phyloP scores from a whole-genome alignment of 306 rosid genomes.

The Oxytropis ochrocephala region DNA sequence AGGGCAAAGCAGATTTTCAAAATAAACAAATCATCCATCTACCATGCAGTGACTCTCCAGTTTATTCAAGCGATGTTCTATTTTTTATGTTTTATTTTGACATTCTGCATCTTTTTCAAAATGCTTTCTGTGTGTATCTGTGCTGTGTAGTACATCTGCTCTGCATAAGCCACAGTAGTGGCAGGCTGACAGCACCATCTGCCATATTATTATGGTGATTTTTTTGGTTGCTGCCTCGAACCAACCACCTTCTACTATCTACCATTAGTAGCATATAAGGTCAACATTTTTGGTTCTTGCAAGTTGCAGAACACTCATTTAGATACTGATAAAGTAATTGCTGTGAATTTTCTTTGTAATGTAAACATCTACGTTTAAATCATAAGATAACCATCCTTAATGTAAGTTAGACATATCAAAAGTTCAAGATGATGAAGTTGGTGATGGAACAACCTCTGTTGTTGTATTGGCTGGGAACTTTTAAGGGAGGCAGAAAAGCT shows the following conservation, averaged over 20 bases:
- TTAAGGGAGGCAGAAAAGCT: slow-evolving; percentile 94
- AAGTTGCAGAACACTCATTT: too few species aligned
- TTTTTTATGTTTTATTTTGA: not conserved
- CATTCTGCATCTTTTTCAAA: not conserved
- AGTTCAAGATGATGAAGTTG: slow-evolving; percentile 99
- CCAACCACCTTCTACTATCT: not conserved
- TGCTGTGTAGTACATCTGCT: not conserved
- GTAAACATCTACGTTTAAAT: not conserved
- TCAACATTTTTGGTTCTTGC: not conserved
- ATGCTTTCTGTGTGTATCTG: not conserved
- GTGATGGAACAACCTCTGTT: slow-evolving; percentile 98
- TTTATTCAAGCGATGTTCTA: not conserved
- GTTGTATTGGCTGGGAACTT: slow-evolving; percentile 99
- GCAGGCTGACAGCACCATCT: not conserved
- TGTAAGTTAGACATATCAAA: slow-evolving; percentile 71
- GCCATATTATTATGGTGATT: not conserved
- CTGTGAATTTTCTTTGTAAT: not conserved
- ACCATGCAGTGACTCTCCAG: not conserved
- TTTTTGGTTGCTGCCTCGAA: not conserved
- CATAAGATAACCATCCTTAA: slow-evolving; percentile 39
- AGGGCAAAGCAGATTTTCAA: too few species aligned
- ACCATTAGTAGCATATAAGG: not conserved
- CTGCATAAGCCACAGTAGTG: not conserved
- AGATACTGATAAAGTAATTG: not conserved
- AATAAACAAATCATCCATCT: too few species aligned